Base-by-base conservation (phyloP, 352 stramenopile genomes). In the Phytophthora pluvialis region DNA sequence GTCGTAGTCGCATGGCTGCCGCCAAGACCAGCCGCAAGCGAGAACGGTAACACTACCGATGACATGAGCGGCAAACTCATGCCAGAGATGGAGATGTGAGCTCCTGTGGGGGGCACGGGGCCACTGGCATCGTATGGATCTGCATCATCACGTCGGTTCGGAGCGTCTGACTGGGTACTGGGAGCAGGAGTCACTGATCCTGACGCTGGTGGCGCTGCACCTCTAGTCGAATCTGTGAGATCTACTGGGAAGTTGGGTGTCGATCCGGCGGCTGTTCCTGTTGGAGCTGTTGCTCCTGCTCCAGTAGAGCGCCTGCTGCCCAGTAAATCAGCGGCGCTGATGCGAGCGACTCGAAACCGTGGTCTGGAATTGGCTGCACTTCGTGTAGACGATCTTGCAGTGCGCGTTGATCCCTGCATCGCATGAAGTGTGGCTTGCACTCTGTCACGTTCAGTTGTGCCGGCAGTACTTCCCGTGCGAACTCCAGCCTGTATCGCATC, bases 41-140 rank as follows among this genome's bases (percentile, higher is more conserved):
- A 80, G 28, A 87, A 84, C 3, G 80, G 80, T 45, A 87, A 83
- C 38, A 89, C 71, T 33, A 88, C 68, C 15, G 80, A 85, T n/a
- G 70, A 70, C 52, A 75, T 59, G 9, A 87, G 57, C 4, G 77
- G 80, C 5, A 78, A 25, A 12, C 67, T 65, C 25, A 88, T 64
- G 11, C 65, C 65, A 29, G 72, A 48, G 35, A 86, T 76, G 2
- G 74, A 77, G 9, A 81, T 67, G 15, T 60, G 73, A 32, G 56
- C 38, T 3, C 67, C 51, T 13, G 62, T 18, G 10, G 61, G 47
- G 0, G 70, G 51, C 18, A 57, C 5, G n/a, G 58, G 33, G 1
- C 16, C 43, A 26, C 40, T 48, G 3, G n/a, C 35, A 21, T 72
- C 32, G n/a, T 52, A 43, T 26, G 21, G 39, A 38, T 5, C 25